Evolutionary conservation across 2,329 filamentous ascomycete species (phyloP), one percentile per base, ranked within the genome.

Genomic region (Alternaria arbusti): DNA sequence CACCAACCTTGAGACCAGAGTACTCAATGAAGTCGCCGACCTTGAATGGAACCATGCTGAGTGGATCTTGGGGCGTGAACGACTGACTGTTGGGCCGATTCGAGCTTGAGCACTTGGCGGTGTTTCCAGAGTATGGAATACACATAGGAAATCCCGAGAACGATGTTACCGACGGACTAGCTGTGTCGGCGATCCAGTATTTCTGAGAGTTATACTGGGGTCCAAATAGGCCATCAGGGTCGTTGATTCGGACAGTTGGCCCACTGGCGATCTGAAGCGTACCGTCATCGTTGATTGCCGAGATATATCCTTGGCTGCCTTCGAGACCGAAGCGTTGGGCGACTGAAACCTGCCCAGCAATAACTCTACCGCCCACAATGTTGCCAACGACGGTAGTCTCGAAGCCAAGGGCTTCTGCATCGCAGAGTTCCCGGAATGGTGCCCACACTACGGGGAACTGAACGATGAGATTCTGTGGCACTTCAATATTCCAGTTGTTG

Each of bases 91-190:
- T 73, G 54, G 70, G 74, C 56, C 72, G 77, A 59, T 83, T 83
- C 12, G 75, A 75, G 11, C 63, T 47, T 8, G 80, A 79, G 62
- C 82, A 84, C 15, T 76, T 71, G 0, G 70, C 54, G 45, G 82
- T 78, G 32, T 69, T 72, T 23, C 72, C 61, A 22, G 80, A 81
- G 15, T 84, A 78, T 0, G 83, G 84, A 17, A 86, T 82, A 59
- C 84, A 86, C 84, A 86, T 86, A 2, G 84, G 84, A 54, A 85
- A 86, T 0, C 84, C 84, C 12, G 81, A 82, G 71, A 84, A 86
- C 2, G 83, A 81, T 3, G 78, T 80, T 57, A 86, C 79, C 54
- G 80, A 82, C 0, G 84, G 84, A 61, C 81, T 86, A 60, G 82
- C 75, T 57, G 84, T 83, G 64, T 86, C 84, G 1, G 83, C 82